Conservation (phyloP, 108 stramenopile genomes). For the Pseudonitzschia multistriata region DNA sequence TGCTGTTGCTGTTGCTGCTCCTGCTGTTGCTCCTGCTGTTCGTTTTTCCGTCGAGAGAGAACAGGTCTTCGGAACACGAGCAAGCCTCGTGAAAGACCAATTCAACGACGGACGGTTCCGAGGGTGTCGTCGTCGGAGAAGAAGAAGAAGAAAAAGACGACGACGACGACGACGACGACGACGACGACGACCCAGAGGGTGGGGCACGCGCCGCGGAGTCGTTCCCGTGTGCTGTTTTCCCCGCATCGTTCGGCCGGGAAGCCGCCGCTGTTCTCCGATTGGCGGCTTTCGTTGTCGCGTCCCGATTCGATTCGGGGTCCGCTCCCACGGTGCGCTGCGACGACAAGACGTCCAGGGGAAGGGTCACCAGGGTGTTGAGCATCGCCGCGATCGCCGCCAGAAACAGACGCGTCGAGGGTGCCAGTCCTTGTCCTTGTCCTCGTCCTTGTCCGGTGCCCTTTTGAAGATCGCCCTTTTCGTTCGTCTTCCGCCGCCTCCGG, state of each 20-base stretch:
- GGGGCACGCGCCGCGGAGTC: too few species aligned
- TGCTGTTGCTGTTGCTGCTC: background rate
- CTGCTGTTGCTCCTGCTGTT: background rate
- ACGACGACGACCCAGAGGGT: background rate
- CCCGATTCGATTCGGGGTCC: background rate
- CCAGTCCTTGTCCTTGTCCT: background rate
- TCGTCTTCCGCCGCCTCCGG: conserved; percentile 11
- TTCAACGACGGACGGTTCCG: background rate
- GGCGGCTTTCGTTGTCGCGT: background rate
- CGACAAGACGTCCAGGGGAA: conserved; percentile 88
- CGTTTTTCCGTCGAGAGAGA: background rate
- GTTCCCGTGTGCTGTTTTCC: background rate
- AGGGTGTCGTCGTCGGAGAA: background rate
- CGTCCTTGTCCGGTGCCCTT: background rate
- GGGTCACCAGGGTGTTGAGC: conserved; percentile 80
- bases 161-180: background rate
- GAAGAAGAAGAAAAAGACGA: background rate
- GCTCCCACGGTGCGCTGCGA: conserved; percentile 44
- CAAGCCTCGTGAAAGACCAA: conserved; percentile 12
- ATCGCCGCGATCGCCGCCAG: conserved; percentile 85
- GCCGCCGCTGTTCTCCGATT: background rate
- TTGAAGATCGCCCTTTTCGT: background rate
- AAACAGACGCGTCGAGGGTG: conserved; percentile 60
- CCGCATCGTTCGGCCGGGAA: background rate
- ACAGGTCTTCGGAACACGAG: conserved; percentile 2